A percentile compares a stretch with the other conserved stretches of the same genome.
phyloP scores from a whole-genome alignment of 1,139 yeast species.

The Meyerozyma guilliermondii region DNA sequence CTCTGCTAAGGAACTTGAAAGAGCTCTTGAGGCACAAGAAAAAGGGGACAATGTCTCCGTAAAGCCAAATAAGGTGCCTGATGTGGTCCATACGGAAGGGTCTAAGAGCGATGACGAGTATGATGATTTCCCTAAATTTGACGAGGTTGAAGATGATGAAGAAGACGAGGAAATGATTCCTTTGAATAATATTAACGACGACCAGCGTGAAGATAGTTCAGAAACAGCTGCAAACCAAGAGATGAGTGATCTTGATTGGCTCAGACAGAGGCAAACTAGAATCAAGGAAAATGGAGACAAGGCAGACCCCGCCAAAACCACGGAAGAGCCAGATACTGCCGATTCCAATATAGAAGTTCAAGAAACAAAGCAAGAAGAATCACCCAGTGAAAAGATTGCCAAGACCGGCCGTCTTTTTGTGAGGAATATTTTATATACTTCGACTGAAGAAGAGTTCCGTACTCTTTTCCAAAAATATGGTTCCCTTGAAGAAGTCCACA shows the following conservation, averaged over 20 bases:
- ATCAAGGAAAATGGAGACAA: conserved; percentile 49
- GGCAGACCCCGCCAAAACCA: conserved; percentile 11
- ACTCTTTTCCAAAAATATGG: conserved; percentile 56
- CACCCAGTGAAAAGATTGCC: conserved; percentile 40
- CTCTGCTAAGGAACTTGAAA: conserved; percentile 35
- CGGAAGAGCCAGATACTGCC: conserved; percentile 5
- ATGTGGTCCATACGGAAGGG: conserved; percentile 3
- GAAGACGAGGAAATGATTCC: conserved; percentile 15
- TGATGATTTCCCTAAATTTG: conserved; percentile 40
- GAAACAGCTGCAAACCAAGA: conserved; percentile 44
- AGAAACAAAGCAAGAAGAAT: conserved; percentile 10
- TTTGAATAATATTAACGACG: conserved; percentile 2
- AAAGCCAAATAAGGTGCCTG: not conserved
- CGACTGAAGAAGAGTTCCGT: conserved; percentile 75
- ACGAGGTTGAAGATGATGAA: conserved; percentile 12
- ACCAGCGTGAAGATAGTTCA: conserved; percentile 10
- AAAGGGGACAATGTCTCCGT: conserved; percentile 7
- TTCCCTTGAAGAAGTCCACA: conserved; percentile 70
- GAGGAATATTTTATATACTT: conserved; percentile 77
- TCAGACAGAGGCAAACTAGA: conserved; percentile 69
- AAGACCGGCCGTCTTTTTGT: conserved; percentile 81
- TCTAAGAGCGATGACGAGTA: conserved; percentile 35
- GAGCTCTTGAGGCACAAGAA: conserved; percentile 28
- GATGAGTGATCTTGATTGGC: conserved; percentile 85
- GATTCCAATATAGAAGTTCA: conserved; percentile 11